Evolutionary conservation across 208 protist genomes (phyloP).

Genomic region (Leishmania gerbilli): DNA sequence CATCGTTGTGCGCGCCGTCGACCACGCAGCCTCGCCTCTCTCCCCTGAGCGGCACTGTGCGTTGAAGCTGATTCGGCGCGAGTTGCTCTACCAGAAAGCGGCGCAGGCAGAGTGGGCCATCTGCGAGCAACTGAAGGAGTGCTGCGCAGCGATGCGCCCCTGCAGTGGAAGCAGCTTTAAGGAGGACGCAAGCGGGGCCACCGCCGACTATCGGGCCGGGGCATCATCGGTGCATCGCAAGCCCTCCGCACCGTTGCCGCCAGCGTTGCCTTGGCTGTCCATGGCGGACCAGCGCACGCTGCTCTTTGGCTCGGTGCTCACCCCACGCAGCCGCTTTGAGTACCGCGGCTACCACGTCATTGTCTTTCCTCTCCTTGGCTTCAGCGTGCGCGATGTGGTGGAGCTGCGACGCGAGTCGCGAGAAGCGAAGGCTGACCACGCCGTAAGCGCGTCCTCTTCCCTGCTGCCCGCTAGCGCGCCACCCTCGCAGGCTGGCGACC

Average conservation of each 20-base stretch:
- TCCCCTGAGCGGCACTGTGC: conserved; percentile 35
- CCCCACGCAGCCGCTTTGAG: conserved; percentile 36
- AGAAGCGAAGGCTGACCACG: conserved; percentile 4
- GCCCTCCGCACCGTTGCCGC: background rate
- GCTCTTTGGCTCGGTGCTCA: conserved; percentile 13
- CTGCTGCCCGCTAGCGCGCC: background rate
- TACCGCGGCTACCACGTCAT: conserved; percentile 66
- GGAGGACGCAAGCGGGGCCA: background rate
- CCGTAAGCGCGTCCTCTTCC: background rate
- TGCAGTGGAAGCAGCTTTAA: conserved; percentile 3
- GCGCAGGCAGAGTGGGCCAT: conserved; percentile 51
- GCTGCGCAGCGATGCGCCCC: conserved; percentile 11
- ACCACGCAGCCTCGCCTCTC: conserved; percentile 66
- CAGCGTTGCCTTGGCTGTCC: conserved; percentile 10
- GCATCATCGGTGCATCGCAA: background rate
- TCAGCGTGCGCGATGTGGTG: conserved; percentile 65
- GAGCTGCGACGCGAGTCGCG: conserved; percentile 33
- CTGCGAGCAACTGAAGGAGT: conserved; percentile 38
- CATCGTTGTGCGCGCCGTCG: conserved; percentile 72
- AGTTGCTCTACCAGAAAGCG: conserved; percentile 42
- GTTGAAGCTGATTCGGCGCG: conserved; percentile 33
- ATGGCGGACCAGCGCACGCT: conserved; percentile 17
- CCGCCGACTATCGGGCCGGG: background rate
- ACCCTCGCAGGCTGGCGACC: background rate
- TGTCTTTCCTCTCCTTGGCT: conserved; percentile 57